phyloP scores from a whole-genome alignment of 768 basidiomycete species.

The Calvatia gigantea region DNA sequence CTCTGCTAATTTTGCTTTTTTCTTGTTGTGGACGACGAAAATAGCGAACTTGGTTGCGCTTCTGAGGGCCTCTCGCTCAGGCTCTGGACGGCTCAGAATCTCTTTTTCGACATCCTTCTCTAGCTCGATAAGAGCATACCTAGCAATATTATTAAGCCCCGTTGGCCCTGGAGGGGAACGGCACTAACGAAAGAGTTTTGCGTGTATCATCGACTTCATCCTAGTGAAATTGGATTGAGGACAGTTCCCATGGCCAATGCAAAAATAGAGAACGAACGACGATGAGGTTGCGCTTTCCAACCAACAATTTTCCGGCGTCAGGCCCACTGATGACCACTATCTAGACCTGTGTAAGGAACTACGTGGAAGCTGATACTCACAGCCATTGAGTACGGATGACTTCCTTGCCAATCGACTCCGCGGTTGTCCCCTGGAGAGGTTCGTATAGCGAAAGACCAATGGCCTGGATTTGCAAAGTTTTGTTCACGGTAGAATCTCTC shows the following conservation, averaged over 20 bases:
- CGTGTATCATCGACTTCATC: constrained; percentile 89
- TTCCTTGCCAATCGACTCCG: constrained; percentile 73
- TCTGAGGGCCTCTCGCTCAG: constrained; percentile 66
- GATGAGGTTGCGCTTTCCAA: constrained; percentile 81
- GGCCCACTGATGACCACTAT: constrained; percentile 44
- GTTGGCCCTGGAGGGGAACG: background rate
- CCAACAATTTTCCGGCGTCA: constrained; percentile 60
- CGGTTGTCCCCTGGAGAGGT: constrained; percentile 70
- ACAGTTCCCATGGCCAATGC: background rate
- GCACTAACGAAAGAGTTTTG: constrained; percentile 76
- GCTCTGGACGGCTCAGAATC: constrained; percentile 59
- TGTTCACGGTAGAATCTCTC: constrained; percentile 63
- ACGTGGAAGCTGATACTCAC: constrained; percentile 38
- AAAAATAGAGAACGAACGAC: constrained; percentile 49
- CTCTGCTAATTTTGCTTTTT: constrained; percentile 77
- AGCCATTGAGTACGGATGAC: constrained; percentile 97
- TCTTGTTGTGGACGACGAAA: constrained; percentile 95
- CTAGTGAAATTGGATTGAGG: constrained; percentile 29
- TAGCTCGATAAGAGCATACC: constrained; percentile 89
- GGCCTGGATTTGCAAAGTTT: constrained; percentile 89
- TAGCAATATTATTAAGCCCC: constrained; percentile 23
- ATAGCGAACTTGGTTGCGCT: constrained; percentile 77
- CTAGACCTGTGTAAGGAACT: constrained; percentile 4
- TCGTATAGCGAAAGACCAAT: constrained; percentile 97
- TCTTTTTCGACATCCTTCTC: constrained; percentile 83